Conservation (phyloP, 2,329 filamentous ascomycete genomes). For the Fusarium sp. region DNA sequence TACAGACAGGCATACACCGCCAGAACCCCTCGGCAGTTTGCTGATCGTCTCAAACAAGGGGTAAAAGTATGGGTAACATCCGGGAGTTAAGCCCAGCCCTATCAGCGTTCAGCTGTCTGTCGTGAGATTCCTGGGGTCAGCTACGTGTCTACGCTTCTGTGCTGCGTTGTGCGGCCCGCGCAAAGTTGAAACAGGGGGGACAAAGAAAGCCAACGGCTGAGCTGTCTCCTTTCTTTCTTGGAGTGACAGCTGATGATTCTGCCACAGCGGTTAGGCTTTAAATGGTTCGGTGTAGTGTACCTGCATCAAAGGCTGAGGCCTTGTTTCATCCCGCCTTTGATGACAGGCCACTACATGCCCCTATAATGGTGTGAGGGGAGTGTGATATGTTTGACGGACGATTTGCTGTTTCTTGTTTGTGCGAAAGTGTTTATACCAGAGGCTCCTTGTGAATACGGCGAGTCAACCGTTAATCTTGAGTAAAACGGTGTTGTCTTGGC, state of each 20-base stretch:
- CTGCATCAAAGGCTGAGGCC: slow-evolving; percentile 19
- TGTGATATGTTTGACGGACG: neutral
- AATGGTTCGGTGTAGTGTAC: slow-evolving; percentile 12
- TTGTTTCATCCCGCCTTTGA: slow-evolving; percentile 26
- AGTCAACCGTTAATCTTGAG: slow-evolving; percentile 16
- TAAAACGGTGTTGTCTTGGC: slow-evolving; percentile 20
- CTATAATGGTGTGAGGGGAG: slow-evolving; percentile 6
- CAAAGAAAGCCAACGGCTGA: slow-evolving; percentile 6
- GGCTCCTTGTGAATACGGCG: slow-evolving; percentile 10
- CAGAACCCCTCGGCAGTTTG: slow-evolving; percentile 23
- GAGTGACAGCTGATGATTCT: slow-evolving; percentile 12
- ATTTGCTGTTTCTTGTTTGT: neutral
- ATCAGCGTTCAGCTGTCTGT: slow-evolving; percentile 9
- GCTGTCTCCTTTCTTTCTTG: neutral
- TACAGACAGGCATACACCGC: slow-evolving; percentile 15
- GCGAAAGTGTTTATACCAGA: neutral
- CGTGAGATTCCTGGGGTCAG: slow-evolving; percentile 13
- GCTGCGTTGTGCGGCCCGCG: neutral
- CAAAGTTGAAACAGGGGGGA: slow-evolving; percentile 30
- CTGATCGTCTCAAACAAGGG: slow-evolving; percentile 5
- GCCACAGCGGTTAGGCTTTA: slow-evolving; percentile 25
- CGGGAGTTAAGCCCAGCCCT: slow-evolving; percentile 18
- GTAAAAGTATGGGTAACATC: slow-evolving; percentile 1
- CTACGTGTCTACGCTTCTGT: slow-evolving; percentile 15
- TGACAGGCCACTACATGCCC: slow-evolving; percentile 9